Evolutionary conservation across 2,329 filamentous ascomycete species (phyloP).

Genomic region (Fusarium tricinctum): DNA sequence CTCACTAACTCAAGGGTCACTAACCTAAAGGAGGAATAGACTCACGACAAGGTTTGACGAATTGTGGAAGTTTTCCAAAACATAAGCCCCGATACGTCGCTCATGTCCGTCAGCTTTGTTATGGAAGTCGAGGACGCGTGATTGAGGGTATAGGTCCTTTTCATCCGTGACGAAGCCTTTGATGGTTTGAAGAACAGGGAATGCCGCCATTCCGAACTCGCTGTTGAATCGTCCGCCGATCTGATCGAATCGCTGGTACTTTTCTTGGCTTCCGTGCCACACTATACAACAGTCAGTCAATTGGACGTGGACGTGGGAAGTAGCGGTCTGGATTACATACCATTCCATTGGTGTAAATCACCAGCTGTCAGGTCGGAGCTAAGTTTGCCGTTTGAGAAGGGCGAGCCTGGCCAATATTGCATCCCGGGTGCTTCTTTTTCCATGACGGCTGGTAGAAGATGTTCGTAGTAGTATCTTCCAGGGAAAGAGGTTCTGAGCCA

Average conservation of each 20-base stretch:
- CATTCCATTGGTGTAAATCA: conserved; percentile 75
- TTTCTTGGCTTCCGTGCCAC: conserved; percentile 80
- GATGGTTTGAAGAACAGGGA: conserved; percentile 78
- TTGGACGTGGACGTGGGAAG: too few species aligned
- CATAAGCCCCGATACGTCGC: conserved; percentile 78
- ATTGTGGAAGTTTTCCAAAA: conserved; percentile 79
- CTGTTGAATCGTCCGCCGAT: conserved; percentile 82
- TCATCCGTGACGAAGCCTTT: conserved; percentile 71
- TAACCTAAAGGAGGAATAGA: background rate
- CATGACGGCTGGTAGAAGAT: conserved; percentile 73
- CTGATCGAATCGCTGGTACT: conserved; percentile 80
- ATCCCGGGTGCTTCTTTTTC: conserved; percentile 51
- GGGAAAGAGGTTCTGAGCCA: conserved; percentile 85
- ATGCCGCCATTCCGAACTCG: conserved; percentile 79
- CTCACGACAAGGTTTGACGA: conserved; percentile 54
- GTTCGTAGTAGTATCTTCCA: conserved; percentile 84
- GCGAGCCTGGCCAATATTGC: conserved; percentile 78
- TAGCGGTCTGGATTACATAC: background rate
- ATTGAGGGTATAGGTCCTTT: conserved; percentile 73
- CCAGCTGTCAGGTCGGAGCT: conserved; percentile 79
- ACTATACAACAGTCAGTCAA: conserved; percentile 53
- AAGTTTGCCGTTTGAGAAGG: conserved; percentile 63
- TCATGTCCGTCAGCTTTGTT: conserved; percentile 87
- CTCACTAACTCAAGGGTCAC: too few species aligned
- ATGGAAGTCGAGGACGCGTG: conserved; percentile 82